These are phyloP conservation scores for Metarhizium guizhouense DNA, from an alignment of 2,329 filamentous ascomycete genomes.

Conservation along the genomic window DNA sequence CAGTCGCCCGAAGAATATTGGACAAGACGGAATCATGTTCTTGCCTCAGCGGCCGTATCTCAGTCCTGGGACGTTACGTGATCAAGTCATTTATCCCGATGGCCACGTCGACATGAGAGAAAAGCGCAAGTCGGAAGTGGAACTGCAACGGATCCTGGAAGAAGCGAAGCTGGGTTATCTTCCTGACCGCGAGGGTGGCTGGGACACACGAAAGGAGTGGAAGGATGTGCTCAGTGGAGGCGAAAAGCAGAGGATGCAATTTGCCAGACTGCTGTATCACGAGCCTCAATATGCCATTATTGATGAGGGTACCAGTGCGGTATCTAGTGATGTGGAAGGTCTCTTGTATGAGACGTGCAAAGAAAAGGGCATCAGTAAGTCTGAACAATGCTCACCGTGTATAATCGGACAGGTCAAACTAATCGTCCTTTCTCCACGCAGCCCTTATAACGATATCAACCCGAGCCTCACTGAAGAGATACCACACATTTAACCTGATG, in stretches of 20 bases:
- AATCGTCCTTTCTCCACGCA: conserved; percentile 23
- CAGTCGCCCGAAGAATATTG: conserved; percentile 70
- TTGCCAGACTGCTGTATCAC: conserved; percentile 86
- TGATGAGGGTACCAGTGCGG: conserved; percentile 91
- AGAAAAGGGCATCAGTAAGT: conserved; percentile 83
- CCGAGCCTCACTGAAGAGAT: conserved; percentile 86
- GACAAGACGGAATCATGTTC: conserved; percentile 95
- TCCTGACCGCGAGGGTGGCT: conserved; percentile 84
- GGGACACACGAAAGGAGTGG: conserved; percentile 96
- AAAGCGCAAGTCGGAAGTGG: conserved; percentile 65
- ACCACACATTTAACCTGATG: conserved; percentile 84
- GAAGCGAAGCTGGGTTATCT: conserved; percentile 83
- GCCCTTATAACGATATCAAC: conserved; percentile 93
- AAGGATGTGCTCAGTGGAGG: conserved; percentile 96
- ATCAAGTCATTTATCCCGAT: conserved; percentile 97
- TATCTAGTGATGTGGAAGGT: conserved; percentile 90
- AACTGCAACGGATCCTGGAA: conserved; percentile 70
- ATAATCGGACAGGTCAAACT: background rate
- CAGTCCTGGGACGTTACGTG: conserved; percentile 82
- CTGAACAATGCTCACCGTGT: background rate
- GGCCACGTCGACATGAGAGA: conserved; percentile 90
- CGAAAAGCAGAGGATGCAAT: conserved; percentile 92
- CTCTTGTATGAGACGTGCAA: conserved; percentile 89
- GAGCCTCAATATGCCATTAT: conserved; percentile 91
- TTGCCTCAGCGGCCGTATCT: conserved; percentile 90